A percentile compares a stretch with the other conserved stretches of the same genome.
Evolutionary conservation across 495 filamentous ascomycete genomes (phyloP).

Genomic region (Penicillium paxilli): DNA sequence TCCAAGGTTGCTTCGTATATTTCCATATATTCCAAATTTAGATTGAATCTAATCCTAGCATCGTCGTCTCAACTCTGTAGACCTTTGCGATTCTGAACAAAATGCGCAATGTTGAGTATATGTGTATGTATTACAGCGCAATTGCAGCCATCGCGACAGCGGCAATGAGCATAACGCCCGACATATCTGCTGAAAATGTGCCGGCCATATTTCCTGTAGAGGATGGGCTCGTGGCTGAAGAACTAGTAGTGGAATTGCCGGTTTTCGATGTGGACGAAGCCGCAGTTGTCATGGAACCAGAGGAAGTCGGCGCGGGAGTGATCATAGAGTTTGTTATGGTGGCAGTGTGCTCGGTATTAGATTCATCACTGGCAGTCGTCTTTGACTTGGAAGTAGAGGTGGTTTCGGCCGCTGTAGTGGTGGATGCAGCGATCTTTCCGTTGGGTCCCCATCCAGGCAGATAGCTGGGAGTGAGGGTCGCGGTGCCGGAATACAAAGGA

Average conservation of each 20-base stretch:
- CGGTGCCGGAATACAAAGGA: slow-evolving; percentile 55
- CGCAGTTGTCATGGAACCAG: slow-evolving; percentile 17
- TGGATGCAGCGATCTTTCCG: slow-evolving; percentile 20
- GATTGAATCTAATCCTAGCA: background rate
- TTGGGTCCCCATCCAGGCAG: slow-evolving; percentile 39
- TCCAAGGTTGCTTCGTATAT: background rate
- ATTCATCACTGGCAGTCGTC: background rate
- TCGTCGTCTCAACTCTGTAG: background rate
- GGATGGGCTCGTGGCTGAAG: slow-evolving; percentile 9
- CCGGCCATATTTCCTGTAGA: slow-evolving; percentile 13
- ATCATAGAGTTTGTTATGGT: slow-evolving; percentile 8
- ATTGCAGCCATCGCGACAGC: slow-evolving; percentile 35
- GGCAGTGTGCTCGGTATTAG: slow-evolving; percentile 6
- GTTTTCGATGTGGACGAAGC: slow-evolving; percentile 9
- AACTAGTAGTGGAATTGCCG: slow-evolving; percentile 5
- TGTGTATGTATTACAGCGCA: slow-evolving; percentile 14
- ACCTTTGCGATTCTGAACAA: too few relatives aligned
- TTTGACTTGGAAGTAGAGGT: slow-evolving; percentile 1
- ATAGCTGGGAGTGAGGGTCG: slow-evolving; percentile 50
- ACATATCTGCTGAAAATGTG: slow-evolving; percentile 4
- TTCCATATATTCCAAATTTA: background rate
- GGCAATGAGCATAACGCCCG: slow-evolving; percentile 15
- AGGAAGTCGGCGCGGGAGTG: slow-evolving; percentile 18
- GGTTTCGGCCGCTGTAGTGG: slow-evolving; percentile 16
- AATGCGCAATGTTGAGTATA: too few relatives aligned